Evolutionary conservation across 768 basidiomycete genomes (phyloP).

Genomic region (Filobasidium floriforme): DNA sequence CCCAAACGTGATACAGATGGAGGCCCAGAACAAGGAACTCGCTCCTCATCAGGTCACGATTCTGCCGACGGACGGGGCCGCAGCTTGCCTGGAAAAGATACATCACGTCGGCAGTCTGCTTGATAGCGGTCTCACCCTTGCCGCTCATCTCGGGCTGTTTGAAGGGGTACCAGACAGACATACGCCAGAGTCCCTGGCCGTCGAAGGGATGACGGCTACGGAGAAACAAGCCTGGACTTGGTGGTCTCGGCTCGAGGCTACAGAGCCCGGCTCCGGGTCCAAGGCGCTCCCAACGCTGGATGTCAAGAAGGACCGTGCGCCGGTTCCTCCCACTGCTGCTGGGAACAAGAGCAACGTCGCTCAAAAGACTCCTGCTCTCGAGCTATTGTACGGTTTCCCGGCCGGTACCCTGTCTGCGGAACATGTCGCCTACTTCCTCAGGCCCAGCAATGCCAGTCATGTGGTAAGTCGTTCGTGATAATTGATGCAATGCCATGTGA

Average conservation of each 20-base stretch:
- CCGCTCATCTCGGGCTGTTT: not conserved
- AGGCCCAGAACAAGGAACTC: not conserved
- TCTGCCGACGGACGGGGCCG: not conserved
- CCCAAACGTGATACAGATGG: not conserved
- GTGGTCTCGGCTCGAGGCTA: not conserved
- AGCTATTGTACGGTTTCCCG: not conserved
- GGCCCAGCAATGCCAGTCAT: not conserved
- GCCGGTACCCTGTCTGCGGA: not conserved
- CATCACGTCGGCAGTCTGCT: not conserved
- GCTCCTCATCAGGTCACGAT: not conserved
- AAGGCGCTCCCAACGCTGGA: not conserved
- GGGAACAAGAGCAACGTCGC: constrained; percentile 5
- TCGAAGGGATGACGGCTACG: not conserved
- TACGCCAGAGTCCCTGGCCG: not conserved
- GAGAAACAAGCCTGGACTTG: constrained; percentile 7
- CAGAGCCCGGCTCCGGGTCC: not conserved
- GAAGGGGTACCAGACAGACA: not conserved
- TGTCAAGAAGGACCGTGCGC: not conserved
- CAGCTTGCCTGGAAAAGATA: not conserved
- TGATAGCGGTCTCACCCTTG: not conserved
- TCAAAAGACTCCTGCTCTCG: constrained; percentile 2
- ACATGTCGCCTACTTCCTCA: not conserved
- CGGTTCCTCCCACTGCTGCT: not conserved
- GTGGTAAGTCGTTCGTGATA: not conserved
- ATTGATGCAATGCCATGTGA: too few relatives aligned